These are phyloP conservation scores for Camelina neglecta DNA, from an alignment of 345 rosid genomes.

Conservation along the genomic window DNA sequence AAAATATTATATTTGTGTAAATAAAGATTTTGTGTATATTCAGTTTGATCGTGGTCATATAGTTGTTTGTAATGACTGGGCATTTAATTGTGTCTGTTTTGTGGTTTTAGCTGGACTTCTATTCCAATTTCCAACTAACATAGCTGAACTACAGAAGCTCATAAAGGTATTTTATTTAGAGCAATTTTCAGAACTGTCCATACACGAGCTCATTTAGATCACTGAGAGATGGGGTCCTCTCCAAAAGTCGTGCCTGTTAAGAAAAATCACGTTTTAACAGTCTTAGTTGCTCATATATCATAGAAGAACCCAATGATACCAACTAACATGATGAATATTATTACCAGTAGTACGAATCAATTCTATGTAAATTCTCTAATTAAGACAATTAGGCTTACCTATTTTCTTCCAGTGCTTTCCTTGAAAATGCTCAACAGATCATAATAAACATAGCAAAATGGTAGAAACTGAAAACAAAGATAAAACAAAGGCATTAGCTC, in stretches of 20 bases:
- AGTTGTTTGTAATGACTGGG: too few relatives aligned
- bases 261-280: constrained; percentile 30
- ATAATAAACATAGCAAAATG: too few relatives aligned
- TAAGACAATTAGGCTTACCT: not conserved
- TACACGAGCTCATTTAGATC: constrained; percentile 92
- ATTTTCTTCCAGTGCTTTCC: too few relatives aligned
- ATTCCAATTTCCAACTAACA: constrained; percentile 2
- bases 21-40: too few relatives aligned
- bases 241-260: constrained; percentile 73
- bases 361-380: not conserved
- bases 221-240: constrained; percentile 94
- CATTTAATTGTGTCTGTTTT: too few relatives aligned
- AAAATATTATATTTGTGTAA: too few relatives aligned
- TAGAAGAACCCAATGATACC: constrained; percentile 10
- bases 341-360: constrained; percentile 5
- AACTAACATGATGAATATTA: not conserved
- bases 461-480: too few relatives aligned
- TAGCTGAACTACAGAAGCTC: constrained; percentile 20
- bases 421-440: too few relatives aligned
- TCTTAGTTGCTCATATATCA: constrained; percentile 23
- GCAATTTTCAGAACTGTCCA: constrained; percentile 71
- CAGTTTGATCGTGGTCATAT: too few relatives aligned
- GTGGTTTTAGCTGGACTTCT: not conserved
- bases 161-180: constrained; percentile 18
- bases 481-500: too few relatives aligned